phyloP scores from a whole-genome alignment of 1,284 basidiomycete species.

The Butyriboletus appendiculatus region DNA sequence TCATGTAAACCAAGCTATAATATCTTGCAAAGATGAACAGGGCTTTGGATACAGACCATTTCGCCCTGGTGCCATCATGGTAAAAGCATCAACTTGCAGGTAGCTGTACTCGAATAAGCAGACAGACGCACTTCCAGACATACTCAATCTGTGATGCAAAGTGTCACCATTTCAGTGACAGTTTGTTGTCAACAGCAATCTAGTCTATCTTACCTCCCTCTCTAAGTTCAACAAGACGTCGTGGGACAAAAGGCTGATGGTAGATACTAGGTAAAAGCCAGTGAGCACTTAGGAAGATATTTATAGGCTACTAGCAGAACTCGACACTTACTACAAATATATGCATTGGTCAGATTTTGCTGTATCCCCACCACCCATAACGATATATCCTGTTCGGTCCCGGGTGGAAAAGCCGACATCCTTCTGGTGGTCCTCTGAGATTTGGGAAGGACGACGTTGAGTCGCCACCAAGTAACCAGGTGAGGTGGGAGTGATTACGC shows the following conservation, averaged over 20 bases:
- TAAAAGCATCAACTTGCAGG: background rate
- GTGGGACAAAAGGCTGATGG: background rate
- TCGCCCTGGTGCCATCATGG: background rate
- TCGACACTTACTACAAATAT: background rate
- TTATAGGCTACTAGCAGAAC: background rate
- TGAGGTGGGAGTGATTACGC: background rate
- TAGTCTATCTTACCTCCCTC: background rate
- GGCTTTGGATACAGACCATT: background rate
- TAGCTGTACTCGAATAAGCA: too few relatives aligned
- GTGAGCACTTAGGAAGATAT: background rate
- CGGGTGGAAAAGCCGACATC: background rate
- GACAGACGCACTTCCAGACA: background rate
- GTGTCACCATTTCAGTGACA: background rate
- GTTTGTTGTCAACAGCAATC: background rate
- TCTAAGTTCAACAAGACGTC: background rate
- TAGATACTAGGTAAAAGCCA: background rate
- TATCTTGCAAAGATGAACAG: background rate
- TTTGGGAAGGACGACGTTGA: background rate
- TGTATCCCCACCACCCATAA: background rate
- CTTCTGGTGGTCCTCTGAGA: background rate
- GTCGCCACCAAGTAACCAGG: background rate
- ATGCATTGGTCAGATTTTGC: background rate
- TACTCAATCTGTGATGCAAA: background rate
- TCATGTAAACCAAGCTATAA: background rate
- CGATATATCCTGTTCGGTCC: background rate